These are phyloP conservation scores for Xylaria sp. DNA, from an alignment of 2,329 filamentous ascomycete genomes.

Conservation along the genomic window DNA sequence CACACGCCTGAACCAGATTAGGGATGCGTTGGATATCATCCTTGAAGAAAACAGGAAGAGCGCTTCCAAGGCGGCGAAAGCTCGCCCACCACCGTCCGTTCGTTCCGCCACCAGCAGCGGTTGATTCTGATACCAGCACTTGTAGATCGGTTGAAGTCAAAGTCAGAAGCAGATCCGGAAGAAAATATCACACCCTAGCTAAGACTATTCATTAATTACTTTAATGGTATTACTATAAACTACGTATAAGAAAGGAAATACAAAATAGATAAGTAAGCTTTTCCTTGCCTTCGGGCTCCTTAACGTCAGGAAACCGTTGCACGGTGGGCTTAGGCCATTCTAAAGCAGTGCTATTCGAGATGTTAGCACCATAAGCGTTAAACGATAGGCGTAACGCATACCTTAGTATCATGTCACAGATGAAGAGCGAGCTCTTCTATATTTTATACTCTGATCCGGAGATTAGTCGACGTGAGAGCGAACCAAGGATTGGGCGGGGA, in stretches of 20 bases:
- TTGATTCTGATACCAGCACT: no score
- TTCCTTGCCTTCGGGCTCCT: constrained; percentile 88
- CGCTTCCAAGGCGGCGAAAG: background rate
- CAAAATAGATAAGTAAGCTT: no score
- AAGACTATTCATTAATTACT: no score
- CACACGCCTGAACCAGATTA: background rate
- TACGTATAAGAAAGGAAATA: no score
- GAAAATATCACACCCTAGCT: no score
- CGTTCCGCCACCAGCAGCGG: background rate
- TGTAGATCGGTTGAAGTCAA: no score
- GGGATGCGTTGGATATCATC: background rate
- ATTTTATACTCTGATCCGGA: constrained; percentile 87
- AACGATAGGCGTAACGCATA: constrained; percentile 49
- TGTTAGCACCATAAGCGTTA: constrained; percentile 5
- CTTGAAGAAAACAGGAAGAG: background rate
- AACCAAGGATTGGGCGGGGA: constrained; percentile 14
- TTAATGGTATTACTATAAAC: no score
- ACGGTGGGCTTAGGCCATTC: constrained; percentile 98
- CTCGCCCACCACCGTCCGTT: background rate
- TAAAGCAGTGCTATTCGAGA: constrained; percentile 74
- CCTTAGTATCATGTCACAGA: constrained; percentile 97
- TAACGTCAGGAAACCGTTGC: constrained; percentile 97
- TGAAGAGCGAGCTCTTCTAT: constrained; percentile 98
- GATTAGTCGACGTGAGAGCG: constrained; percentile 30
- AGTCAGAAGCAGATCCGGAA: no score